These are phyloP conservation scores for Botrytis squamosa DNA, from an alignment of 2,329 filamentous ascomycete species.

Conservation along the genomic window DNA sequence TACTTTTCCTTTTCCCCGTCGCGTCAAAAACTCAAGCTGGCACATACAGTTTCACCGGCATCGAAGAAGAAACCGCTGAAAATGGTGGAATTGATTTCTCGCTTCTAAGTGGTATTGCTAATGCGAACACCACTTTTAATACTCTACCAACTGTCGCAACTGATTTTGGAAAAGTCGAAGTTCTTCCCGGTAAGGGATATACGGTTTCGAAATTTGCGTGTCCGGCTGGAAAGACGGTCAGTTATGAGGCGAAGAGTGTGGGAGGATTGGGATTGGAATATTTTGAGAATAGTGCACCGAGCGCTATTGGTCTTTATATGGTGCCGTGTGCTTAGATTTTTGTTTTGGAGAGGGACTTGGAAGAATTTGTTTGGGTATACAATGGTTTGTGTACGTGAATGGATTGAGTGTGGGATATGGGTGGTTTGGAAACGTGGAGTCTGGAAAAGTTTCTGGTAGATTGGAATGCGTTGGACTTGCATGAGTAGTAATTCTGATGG, in stretches of 20 bases:
- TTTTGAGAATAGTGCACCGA: slow-evolving; percentile 63
- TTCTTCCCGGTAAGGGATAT: slow-evolving; percentile 56
- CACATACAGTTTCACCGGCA: slow-evolving; percentile 53
- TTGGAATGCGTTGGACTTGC: background rate
- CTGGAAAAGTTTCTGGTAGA: slow-evolving; percentile 1
- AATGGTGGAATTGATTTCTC: slow-evolving; percentile 42
- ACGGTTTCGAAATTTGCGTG: slow-evolving; percentile 54
- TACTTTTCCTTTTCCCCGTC: slow-evolving; percentile 63
- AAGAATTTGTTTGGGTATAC: background rate
- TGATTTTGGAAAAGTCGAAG: slow-evolving; percentile 45
- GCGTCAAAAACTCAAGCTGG: slow-evolving; percentile 45
- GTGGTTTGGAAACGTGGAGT: background rate
- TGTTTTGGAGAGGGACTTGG: background rate
- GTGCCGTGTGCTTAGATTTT: slow-evolving; percentile 21
- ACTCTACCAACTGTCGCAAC: slow-evolving; percentile 48
- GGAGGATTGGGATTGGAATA: slow-evolving; percentile 55
- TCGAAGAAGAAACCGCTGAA: slow-evolving; percentile 48
- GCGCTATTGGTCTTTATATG: slow-evolving; percentile 45
- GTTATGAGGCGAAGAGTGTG: slow-evolving; percentile 51
- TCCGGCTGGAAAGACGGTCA: slow-evolving; percentile 51
- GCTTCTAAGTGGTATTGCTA: slow-evolving; percentile 47
- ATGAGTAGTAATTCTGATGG: background rate
- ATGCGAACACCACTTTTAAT: slow-evolving; percentile 51
- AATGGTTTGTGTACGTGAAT: background rate
- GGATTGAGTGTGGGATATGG: background rate